Base-by-base conservation (phyloP, 2,329 filamentous ascomycete genomes). In the Ceratocystis ficicola region DNA sequence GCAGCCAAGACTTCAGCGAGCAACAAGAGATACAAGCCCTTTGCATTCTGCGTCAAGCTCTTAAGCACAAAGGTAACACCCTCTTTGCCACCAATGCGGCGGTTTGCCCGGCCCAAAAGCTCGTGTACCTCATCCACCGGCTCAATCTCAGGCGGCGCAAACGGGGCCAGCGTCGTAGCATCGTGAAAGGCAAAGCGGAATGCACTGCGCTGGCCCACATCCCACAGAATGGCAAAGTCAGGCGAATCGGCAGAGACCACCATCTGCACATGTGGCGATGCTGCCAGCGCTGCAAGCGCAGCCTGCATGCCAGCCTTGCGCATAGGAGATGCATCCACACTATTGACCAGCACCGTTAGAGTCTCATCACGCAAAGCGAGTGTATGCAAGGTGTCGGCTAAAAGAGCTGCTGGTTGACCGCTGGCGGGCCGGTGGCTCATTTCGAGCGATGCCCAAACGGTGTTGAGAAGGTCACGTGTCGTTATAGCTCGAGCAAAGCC, bases 171-270 rank as follows among this genome's bases (percentile, higher is more conserved):
- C 0, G 94, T 97, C 0, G 94, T 97, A 71, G 88, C 88, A 76
- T 99, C 92, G 77, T 99, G 94, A 75, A 95, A 96, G 32, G 90
- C 78, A 70, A 96, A 92, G 73, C 89, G 88, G 75, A 92, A 90
- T 32, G 88, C 84, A 17, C 90, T 87, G 60, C 89, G 87, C n/a
- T 92, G 80, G 65, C 86, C 86, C 64, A 89, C 86, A 75, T 96
- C 91, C 92, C 93, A 99, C 63, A 97, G 81, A 1, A 96, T 77
- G 0, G 90, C 79, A 72, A 96, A 96, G 71, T 89, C 90, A 5
- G 92, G 90, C 7, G 90, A 91, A 75, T 97, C 93, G 66, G 87
- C 88, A 1, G 91, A 95, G 70, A 87, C 89, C 36, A 95, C 75
- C 30, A 97, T 78, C 64, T 81, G 83, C 68, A 97, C 81, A 48